Evolutionary conservation across 257 asterid species (phyloP).

Genomic region (Solanum medicagineum): DNA sequence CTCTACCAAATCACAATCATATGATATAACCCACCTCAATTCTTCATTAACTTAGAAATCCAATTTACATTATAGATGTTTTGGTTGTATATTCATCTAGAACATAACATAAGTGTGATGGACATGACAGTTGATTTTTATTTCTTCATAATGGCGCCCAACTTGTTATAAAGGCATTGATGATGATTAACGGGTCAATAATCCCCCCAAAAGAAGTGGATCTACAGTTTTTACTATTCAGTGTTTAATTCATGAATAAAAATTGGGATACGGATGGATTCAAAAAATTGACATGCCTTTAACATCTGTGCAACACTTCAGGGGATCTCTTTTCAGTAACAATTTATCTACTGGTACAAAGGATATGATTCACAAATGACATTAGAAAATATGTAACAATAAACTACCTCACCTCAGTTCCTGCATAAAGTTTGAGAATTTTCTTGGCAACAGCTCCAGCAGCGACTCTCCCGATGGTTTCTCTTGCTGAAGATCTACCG

Average conservation of each 20-base stretch:
- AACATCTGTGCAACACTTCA: neutral
- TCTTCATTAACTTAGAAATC: neutral
- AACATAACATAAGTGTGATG: neutral
- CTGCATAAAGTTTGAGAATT: slow-evolving; percentile 59
- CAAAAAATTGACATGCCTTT: neutral
- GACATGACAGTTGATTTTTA: neutral
- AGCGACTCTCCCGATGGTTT: slow-evolving; percentile 96
- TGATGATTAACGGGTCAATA: neutral
- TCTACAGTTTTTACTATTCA: neutral
- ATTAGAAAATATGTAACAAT: neutral
- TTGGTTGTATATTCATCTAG: neutral
- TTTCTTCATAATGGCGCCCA: neutral
- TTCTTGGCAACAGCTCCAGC: slow-evolving; percentile 99
- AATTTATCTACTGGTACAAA: neutral
- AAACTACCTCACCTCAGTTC: slow-evolving; percentile 56
- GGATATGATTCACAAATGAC: neutral
- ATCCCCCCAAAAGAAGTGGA: neutral
- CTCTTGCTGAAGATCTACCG: slow-evolving; percentile 98
- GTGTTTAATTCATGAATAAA: neutral
- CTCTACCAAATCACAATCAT: neutral
- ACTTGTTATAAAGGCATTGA: neutral
- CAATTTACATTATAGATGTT: neutral
- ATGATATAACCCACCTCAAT: neutral
- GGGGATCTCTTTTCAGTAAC: neutral
- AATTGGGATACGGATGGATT: neutral